Base-by-base conservation (phyloP, 2,329 filamentous ascomycete genomes). In the Zymoseptoria tritici region DNA sequence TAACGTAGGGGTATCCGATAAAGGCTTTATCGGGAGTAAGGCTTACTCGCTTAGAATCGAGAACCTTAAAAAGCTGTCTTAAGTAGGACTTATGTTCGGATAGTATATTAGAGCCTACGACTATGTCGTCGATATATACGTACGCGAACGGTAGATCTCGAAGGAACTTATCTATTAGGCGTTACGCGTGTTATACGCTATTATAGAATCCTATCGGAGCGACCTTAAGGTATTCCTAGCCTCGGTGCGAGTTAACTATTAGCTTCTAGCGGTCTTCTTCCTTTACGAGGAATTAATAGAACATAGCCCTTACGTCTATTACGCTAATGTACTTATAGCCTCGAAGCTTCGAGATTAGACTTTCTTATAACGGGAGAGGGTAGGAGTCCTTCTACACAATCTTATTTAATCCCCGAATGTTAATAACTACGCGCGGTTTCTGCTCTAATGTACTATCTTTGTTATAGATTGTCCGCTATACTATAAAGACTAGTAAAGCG, bases 391-490 rank as follows among this genome's bases (percentile, higher is more conserved):
- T 56, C 5, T 56, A 31, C 16, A 49, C 13, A 2, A 56, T 56
- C 42, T 51, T 56, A 8, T 56, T 56, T 49, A 56, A 21, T 3
- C 54, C 54, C 13, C 42, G 42, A 26, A 56, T 56, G 26, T 56
- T n/a, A 13, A 56, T 49, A 4, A 56, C 42, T 24, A 56, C 54
- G 16, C 54, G 19, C 3, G 20, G 42, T 19, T 56, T 56, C 54
- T 56, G 50, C 22, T 53, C 1, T 1, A 9, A 22, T 9, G 20
- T 49, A 1, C 54, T 5, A 5, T 56, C 54, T 20, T 56, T 22
- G 3, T 56, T 56, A 56, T 56, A 56, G 9, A 56, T 49, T 50
- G 26, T 56, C 20, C 52, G 52, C 52, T 53, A 53, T 13, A 53
- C 52, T 20, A 53, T 5, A 31, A 53, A 53, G 13, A 24, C 20